Evolutionary conservation across 805 yeast species (phyloP).

Genomic region (Candida quercuum): DNA sequence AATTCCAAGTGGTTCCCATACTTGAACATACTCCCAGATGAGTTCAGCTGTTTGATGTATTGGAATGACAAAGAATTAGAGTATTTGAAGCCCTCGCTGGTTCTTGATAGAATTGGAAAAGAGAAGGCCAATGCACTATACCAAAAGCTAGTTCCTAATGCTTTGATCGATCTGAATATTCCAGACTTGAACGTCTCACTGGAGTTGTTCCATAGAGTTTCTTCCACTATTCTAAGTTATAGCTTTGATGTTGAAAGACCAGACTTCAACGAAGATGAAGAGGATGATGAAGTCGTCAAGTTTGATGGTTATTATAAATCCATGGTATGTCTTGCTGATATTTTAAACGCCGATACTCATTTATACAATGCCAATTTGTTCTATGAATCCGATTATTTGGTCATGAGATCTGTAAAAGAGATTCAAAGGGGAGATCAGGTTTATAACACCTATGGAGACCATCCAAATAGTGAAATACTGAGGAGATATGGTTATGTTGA

Average conservation of each 20-base stretch:
- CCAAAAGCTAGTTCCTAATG: conserved; percentile 34
- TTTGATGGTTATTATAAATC: conserved; percentile 54
- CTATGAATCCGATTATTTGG: conserved; percentile 42
- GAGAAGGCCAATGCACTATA: conserved; percentile 61
- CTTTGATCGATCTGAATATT: conserved; percentile 34
- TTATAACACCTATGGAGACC: conserved; percentile 85
- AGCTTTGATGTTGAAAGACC: conserved; percentile 74
- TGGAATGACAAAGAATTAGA: conserved; percentile 66
- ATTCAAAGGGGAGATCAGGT: conserved; percentile 69
- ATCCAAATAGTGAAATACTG: conserved; percentile 85
- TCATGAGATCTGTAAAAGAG: conserved; percentile 64
- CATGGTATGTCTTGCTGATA: conserved; percentile 92
- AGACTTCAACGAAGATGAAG: conserved; percentile 27
- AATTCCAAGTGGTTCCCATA: conserved; percentile 65
- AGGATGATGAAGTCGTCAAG: conserved; percentile 33
- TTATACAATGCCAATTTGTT: conserved; percentile 69
- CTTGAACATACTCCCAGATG: conserved; percentile 61
- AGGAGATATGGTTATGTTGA: conserved; percentile 93
- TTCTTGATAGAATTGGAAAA: conserved; percentile 66
- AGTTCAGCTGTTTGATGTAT: conserved; percentile 67
- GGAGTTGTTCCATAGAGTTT: conserved; percentile 64
- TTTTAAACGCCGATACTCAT: conserved; percentile 79
- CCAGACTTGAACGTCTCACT: conserved; percentile 36
- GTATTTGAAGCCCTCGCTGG: conserved; percentile 61
- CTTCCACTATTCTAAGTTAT: conserved; percentile 81